Evolutionary conservation across 164 flowering plant species (phyloP), one percentile per base, ranked within the genome.

Genomic region (Dillenia suffruticosa): DNA sequence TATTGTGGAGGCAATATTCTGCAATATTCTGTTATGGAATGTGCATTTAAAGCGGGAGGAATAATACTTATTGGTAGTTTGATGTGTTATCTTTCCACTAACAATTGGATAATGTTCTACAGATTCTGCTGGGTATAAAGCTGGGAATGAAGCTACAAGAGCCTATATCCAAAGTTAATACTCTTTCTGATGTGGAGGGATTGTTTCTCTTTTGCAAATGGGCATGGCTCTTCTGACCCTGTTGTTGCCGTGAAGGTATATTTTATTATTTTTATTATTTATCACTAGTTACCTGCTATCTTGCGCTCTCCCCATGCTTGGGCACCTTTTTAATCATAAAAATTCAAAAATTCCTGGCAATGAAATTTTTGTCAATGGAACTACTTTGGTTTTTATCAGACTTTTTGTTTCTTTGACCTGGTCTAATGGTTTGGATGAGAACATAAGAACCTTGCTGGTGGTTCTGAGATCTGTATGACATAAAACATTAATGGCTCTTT

Each of bases 151-250:
- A 82, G 58, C 87, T 89, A 43, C 59, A 84, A 51, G 92, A 92
- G 43, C 97, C 97, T 49, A 67, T 86, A 50, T 70, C 90, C 46
- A 76, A 79, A 32, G 90, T 85, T 44, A 89, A 89, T 74, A 90
- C 97, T 49, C 89, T 95, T 49, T 95, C 97, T 17, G 97, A 92
- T 75, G 96, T 90, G 58, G 99, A 95, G 73, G 91, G 89, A 40
- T 61, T 89, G 56, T 70, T 73, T 87, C 49, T 67, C 89, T 43
- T 95, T 85, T 83, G 97, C 97, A 10, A 58, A 74, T 16, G 66
- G 43, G 55, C 84, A 58, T 70, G 85, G 80, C 59, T 90, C 96
- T 66, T 77, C 89, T 58, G 92, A 92, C 76, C 97, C 94, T 66
- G 77, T 80, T 16, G 59, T 87, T 61, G 96, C 97, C 47, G 97